Conservation (phyloP, 352 stramenopile species). For the Pythium volutum region DNA sequence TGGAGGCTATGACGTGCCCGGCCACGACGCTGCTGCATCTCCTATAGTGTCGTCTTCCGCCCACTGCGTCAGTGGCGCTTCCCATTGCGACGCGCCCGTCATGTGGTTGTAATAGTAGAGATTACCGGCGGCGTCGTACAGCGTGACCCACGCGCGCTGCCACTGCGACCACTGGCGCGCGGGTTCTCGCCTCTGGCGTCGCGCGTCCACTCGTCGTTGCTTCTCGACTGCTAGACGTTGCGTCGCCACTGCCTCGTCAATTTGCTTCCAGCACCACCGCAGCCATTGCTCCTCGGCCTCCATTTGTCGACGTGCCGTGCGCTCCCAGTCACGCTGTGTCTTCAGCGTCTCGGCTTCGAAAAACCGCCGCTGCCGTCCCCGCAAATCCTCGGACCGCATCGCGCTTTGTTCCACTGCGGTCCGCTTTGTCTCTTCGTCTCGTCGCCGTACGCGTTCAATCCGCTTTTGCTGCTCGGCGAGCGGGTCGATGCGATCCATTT, state of each 20-base stretch:
- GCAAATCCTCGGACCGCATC: slow-evolving; percentile 55
- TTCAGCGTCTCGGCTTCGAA: slow-evolving; percentile 31
- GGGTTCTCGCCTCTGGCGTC: slow-evolving; percentile 31
- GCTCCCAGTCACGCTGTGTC: slow-evolving; percentile 35
- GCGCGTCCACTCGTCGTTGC: slow-evolving; percentile 32
- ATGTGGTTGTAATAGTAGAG: slow-evolving; percentile 64
- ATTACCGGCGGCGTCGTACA: slow-evolving; percentile 48
- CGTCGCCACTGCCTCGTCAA: slow-evolving; percentile 25
- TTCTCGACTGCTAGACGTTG: slow-evolving; percentile 33
- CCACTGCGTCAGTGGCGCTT: slow-evolving; percentile 21
- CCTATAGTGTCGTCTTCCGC: slow-evolving; percentile 2
- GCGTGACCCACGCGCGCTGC: slow-evolving; percentile 40
- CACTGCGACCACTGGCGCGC: slow-evolving; percentile 29
- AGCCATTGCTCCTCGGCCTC: slow-evolving; percentile 40
- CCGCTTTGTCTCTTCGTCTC: slow-evolving; percentile 37
- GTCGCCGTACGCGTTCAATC: slow-evolving; percentile 44
- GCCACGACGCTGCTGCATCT: slow-evolving; percentile 20
- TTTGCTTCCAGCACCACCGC: slow-evolving; percentile 31
- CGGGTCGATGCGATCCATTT: slow-evolving; percentile 21
- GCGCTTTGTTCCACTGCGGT: slow-evolving; percentile 27
- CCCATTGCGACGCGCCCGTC: slow-evolving; percentile 55
- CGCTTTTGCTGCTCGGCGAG: slow-evolving; percentile 43
- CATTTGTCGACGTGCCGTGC: slow-evolving; percentile 41
- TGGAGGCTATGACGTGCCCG: slow-evolving; percentile 18
- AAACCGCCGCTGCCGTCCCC: slow-evolving; percentile 40